Base-by-base conservation (phyloP, 1,139 yeast species). In the Hyphopichia khmerensis region DNA sequence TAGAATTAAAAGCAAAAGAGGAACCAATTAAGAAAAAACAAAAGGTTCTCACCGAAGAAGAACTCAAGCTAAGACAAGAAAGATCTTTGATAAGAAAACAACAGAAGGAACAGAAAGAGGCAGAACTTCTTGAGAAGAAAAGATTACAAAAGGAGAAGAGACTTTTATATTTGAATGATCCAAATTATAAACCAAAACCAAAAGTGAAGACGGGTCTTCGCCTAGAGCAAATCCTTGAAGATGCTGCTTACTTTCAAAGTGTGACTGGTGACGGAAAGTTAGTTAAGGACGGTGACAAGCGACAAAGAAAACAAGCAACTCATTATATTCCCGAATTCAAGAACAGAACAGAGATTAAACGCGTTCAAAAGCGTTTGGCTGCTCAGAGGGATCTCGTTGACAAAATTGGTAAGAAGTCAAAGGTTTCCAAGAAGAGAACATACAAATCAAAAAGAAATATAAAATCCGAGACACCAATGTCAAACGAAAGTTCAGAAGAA, bases 211-310 rank as follows among this genome's bases (percentile, higher is more conserved):
- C 32, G 27, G 31, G 41, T 18, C 16, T 29, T n/a, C 32, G n/a
- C 10, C 32, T 29, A 15, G 33, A 50, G 11, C 45, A 42, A 16
- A 48, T 65, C 9, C 37, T 57, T 30, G 64, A 53, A 30, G 68
- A 64, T 33, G 64, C 75, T 0, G 59, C 57, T 10, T 67, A 68
- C 49, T 71, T 71, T 43, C 75, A 70, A 50, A 59, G 69, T 26
- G 65, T 69, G 13, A 62, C 67, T 2, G 77, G 76, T 16, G 66
- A 70, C 43, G 60, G 62, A 16, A 53, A 57, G 38, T 40, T 53
- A 21, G 56, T 71, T 10, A 57, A 59, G 43, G 55, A 51, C 15
- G 73, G 74, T 13, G 65, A 58, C 32, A 69, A 66, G 50, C 54
- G 76, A 39, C 59, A 57, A 43, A 51, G 74, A 31, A 54, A 54